phyloP scores from a whole-genome alignment of 441 rosid species.

The Lepidium campestre region DNA sequence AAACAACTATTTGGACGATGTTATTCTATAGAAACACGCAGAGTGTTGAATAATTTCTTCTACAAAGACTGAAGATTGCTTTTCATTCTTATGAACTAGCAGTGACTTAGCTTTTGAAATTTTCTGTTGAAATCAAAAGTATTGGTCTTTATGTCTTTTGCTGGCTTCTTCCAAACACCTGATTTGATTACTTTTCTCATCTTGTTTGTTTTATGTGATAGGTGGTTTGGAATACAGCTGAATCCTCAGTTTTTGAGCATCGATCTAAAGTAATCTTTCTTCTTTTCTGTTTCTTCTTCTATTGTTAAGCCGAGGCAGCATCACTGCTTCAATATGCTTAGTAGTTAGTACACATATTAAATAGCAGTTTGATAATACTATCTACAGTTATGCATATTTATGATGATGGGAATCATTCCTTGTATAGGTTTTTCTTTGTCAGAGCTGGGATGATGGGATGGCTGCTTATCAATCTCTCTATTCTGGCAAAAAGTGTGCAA shows the following conservation, averaged over 20 bases:
- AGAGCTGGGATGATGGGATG: conserved; percentile 99
- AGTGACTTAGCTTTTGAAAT: neutral
- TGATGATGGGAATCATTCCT: conserved; percentile 8
- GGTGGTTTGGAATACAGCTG: conserved; percentile 94
- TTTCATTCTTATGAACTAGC: neutral
- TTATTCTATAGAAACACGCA: neutral
- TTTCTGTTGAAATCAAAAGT: neutral
- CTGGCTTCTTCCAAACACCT: neutral
- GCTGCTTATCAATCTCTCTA: conserved; percentile 80
- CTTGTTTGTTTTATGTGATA: conserved; percentile 25
- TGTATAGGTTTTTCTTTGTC: conserved; percentile 80
- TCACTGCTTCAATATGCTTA: conserved; percentile 2
- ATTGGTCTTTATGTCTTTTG: neutral
- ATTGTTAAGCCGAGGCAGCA: neutral
- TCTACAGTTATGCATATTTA: neutral
- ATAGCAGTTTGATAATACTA: neutral
- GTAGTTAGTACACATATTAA: neutral
- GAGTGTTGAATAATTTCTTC: neutral
- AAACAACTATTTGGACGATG: neutral
- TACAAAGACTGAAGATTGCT: neutral
- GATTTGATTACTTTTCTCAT: neutral
- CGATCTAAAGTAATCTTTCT: conserved; percentile 72
- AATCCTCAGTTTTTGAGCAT: conserved; percentile 80
- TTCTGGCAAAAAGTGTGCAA: conserved; percentile 63
- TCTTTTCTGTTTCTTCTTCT: neutral